Evolutionary conservation across 1,284 basidiomycete species (phyloP).

Genomic region (Cryptococcus wingfieldii): DNA sequence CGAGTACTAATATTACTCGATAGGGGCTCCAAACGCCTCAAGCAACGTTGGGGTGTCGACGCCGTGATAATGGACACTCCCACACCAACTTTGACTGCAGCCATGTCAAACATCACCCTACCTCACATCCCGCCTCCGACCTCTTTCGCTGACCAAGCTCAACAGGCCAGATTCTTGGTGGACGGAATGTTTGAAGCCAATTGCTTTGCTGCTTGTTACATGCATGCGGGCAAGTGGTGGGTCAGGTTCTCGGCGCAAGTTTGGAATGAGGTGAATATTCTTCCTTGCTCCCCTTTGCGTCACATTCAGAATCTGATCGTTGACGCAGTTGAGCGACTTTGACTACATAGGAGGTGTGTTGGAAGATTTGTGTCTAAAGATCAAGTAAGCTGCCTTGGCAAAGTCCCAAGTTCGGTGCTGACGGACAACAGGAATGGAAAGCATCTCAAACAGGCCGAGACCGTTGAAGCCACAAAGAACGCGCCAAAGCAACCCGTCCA

Average conservation of each 20-base stretch:
- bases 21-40: conserved; percentile 62
- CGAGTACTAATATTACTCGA: neutral
- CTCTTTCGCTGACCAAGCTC: conserved; percentile 18
- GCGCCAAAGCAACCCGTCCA: too few relatives aligned
- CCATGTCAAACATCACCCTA: conserved; percentile 60
- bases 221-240: conserved; percentile 67
- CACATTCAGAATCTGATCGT: neutral
- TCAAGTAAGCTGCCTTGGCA: conserved; percentile 21
- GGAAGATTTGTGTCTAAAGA: conserved; percentile 27
- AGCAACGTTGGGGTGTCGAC: conserved; percentile 57
- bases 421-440: neutral
- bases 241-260: conserved; percentile 66
- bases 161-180: conserved; percentile 28
- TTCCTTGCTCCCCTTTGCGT: neutral
- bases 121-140: conserved; percentile 32
- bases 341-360: conserved; percentile 33
- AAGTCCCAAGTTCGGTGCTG: neutral
- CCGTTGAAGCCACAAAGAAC: neutral
- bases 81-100: conserved; percentile 61
- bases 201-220: conserved; percentile 35
- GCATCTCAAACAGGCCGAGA: neutral
- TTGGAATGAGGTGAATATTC: conserved; percentile 63
- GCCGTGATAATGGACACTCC: conserved; percentile 63
- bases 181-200: conserved; percentile 32
- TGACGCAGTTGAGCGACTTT: conserved; percentile 42